These are phyloP conservation scores for Corynascus novoguineensis DNA, from an alignment of 495 filamentous ascomycete genomes.

Conservation along the genomic window DNA sequence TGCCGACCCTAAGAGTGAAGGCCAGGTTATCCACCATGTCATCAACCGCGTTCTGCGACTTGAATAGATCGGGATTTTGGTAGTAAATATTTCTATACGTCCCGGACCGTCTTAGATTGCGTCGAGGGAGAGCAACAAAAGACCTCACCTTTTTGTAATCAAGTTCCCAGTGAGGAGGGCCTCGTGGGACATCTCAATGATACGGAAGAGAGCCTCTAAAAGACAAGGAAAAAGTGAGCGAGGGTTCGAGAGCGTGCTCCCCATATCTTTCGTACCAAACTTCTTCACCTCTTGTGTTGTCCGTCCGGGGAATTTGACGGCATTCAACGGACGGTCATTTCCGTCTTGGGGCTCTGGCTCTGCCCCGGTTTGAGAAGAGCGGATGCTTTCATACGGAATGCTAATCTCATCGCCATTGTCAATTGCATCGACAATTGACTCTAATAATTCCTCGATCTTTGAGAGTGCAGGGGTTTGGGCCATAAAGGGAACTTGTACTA, in stretches of 20 bases:
- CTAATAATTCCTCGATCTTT: constrained; percentile 50
- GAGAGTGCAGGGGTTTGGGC: constrained; percentile 34
- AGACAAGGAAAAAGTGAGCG: not conserved
- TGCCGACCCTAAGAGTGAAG: constrained; percentile 61
- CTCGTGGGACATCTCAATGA: constrained; percentile 66
- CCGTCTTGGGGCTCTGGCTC: not conserved
- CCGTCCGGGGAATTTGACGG: constrained; percentile 38
- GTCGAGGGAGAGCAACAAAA: not conserved
- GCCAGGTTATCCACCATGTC: constrained; percentile 78
- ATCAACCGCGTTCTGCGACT: constrained; percentile 69
- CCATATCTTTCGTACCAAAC: constrained; percentile 32
- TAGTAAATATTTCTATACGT: constrained; percentile 79
- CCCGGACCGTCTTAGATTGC: not conserved
- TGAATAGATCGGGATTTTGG: constrained; percentile 73
- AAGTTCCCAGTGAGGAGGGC: constrained; percentile 55
- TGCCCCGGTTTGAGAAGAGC: not conserved
- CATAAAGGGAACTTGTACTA: constrained; percentile 10
- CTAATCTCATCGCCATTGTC: constrained; percentile 37
- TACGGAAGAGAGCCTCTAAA: constrained; percentile 50
- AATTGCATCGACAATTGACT: constrained; percentile 46
- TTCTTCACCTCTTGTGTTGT: constrained; percentile 30
- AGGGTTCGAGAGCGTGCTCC: not conserved
- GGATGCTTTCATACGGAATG: constrained; percentile 35
- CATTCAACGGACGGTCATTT: constrained; percentile 12
- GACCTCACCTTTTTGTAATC: constrained; percentile 69